These are phyloP conservation scores for Penicillium sp. DNA, from an alignment of 2,329 filamentous ascomycete species.

Conservation along the genomic window DNA sequence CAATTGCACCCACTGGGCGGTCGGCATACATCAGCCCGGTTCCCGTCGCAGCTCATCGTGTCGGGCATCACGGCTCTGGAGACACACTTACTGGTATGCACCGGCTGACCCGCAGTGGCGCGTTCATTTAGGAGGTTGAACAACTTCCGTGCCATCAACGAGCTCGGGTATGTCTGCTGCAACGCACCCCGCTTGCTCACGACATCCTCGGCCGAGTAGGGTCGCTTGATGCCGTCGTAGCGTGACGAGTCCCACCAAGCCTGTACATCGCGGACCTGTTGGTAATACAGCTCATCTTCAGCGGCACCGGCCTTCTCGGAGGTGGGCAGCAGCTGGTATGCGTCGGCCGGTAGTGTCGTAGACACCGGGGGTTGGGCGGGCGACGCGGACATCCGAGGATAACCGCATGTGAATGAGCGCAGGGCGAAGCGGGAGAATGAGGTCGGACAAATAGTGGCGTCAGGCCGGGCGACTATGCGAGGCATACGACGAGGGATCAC, in stretches of 20 bases:
- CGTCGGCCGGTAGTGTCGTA: slow-evolving; percentile 63
- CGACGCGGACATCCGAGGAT: slow-evolving; percentile 54
- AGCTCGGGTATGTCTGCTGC: slow-evolving; percentile 85
- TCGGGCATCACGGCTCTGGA: neutral
- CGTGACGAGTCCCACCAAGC: slow-evolving; percentile 86
- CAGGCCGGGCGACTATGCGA: slow-evolving; percentile 35
- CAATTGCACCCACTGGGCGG: slow-evolving; percentile 84
- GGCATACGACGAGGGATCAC: too few relatives aligned
- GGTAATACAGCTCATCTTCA: slow-evolving; percentile 81
- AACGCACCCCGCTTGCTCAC: slow-evolving; percentile 89
- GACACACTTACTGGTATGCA: slow-evolving; percentile 72
- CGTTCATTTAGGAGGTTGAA: slow-evolving; percentile 84
- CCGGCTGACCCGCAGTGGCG: slow-evolving; percentile 73
- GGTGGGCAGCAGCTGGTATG: slow-evolving; percentile 81
- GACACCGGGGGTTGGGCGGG: slow-evolving; percentile 62
- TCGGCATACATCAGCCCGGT: slow-evolving; percentile 16
- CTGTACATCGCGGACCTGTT: slow-evolving; percentile 79
- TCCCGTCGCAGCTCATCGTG: too few relatives aligned
- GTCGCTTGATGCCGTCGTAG: slow-evolving; percentile 84
- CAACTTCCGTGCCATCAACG: slow-evolving; percentile 89
- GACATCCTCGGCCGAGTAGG: slow-evolving; percentile 85
- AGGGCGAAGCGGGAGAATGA: slow-evolving; percentile 27
- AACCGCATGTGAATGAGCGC: slow-evolving; percentile 39
- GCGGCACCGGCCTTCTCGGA: slow-evolving; percentile 71
- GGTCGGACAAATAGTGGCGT: slow-evolving; percentile 22